These are phyloP conservation scores for Echinosphaeria canescens DNA, from an alignment of 2,329 filamentous ascomycete species.

Conservation along the genomic window DNA sequence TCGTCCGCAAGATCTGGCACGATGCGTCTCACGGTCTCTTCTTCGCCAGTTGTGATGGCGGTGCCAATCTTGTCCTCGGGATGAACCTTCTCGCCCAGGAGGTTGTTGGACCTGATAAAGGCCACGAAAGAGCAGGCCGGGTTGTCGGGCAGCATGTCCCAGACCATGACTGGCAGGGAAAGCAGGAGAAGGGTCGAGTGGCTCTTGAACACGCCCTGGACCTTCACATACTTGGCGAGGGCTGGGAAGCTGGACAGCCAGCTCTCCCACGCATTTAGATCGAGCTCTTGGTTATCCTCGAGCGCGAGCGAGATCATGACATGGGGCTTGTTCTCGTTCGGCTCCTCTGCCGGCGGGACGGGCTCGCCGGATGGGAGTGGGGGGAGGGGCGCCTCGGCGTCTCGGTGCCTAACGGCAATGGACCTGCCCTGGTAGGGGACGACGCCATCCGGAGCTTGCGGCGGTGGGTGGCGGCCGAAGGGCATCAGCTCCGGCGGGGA, in stretches of 20 bases:
- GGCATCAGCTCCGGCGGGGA: conserved; percentile 13
- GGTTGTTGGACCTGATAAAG: conserved; percentile 35
- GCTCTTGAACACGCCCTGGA: conserved; percentile 38
- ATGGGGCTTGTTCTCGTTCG: conserved; percentile 32
- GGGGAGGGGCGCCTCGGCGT: not conserved
- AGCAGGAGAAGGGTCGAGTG: conserved; percentile 34
- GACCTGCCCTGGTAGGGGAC: conserved; percentile 2
- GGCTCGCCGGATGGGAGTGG: not conserved
- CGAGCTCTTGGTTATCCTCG: conserved; percentile 31
- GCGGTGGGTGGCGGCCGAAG: conserved; percentile 2
- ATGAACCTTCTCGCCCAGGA: conserved; percentile 9
- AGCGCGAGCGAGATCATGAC: conserved; percentile 38
- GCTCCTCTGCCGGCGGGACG: conserved; percentile 13
- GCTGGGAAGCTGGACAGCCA: conserved; percentile 33
- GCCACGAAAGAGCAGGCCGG: conserved; percentile 33
- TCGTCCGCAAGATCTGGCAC: not conserved
- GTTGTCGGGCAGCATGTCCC: conserved; percentile 35
- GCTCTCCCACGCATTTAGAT: conserved; percentile 34
- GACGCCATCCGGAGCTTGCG: not conserved
- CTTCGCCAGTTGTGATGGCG: too few species aligned
- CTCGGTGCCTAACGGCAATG: too few species aligned
- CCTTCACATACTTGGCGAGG: conserved; percentile 34
- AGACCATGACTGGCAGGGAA: conserved; percentile 35
- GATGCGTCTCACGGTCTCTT: too few species aligned
- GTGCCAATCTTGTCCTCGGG: not conserved